Conservation (phyloP, 1,284 basidiomycete species). For the Ganoderma resinaceum region DNA sequence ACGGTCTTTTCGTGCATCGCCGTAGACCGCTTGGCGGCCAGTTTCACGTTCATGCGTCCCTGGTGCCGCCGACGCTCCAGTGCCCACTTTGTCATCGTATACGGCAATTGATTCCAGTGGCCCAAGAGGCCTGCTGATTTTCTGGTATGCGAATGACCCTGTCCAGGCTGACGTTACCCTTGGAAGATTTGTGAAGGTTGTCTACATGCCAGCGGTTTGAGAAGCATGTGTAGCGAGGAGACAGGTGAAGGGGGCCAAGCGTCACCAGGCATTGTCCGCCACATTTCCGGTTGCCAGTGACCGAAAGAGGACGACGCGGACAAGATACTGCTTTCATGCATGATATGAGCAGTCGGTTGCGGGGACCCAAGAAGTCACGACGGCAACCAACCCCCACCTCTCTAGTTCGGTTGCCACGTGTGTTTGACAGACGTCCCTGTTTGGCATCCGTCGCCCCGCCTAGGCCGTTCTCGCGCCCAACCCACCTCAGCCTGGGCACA, state of each 20-base stretch:
- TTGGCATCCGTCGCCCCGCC: constrained; percentile 21
- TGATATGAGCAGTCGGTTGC: not conserved
- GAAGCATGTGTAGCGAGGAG: not conserved
- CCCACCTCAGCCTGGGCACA: constrained; percentile 23
- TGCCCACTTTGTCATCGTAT: constrained; percentile 13
- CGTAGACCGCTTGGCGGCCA: not conserved
- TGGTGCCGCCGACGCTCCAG: not conserved
- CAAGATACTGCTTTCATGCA: not conserved
- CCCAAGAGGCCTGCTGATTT: not conserved
- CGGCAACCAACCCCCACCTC: not conserved
- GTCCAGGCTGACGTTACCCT: not conserved
- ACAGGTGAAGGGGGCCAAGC: not conserved
- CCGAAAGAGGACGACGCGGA: not conserved
- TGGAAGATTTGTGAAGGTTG: not conserved
- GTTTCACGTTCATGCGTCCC: not conserved
- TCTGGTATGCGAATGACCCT: not conserved
- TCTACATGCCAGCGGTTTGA: not conserved
- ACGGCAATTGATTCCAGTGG: constrained; percentile 14
- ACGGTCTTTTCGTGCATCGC: not conserved
- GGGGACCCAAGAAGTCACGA: not conserved
- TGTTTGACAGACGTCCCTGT: constrained; percentile 14
- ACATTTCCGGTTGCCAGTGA: not conserved
- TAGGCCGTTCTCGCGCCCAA: constrained; percentile 31
- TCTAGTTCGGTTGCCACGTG: constrained; percentile 17
- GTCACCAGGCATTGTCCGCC: not conserved